phyloP scores from a whole-genome alignment of 1,284 basidiomycete species.

The Microbotryomycetes sp. region DNA sequence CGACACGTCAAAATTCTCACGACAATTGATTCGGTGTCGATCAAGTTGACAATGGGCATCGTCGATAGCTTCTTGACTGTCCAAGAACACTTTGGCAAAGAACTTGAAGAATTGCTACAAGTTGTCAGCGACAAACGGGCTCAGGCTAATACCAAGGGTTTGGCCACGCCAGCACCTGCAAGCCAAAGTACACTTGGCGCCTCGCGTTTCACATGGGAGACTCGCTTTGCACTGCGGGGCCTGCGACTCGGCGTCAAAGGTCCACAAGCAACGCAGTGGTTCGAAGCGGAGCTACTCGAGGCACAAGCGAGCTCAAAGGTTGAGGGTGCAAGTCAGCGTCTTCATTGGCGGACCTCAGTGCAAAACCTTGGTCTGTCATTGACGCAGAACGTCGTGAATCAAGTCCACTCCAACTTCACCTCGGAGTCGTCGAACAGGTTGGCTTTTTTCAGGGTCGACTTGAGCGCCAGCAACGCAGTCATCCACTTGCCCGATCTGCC shows the following conservation, averaged over 20 bases:
- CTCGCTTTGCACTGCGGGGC: constrained; percentile 60
- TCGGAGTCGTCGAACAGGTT: constrained; percentile 56
- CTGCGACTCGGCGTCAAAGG: constrained; percentile 70
- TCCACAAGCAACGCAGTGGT: constrained; percentile 58
- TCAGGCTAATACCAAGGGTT: not conserved
- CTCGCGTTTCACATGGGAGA: constrained; percentile 41
- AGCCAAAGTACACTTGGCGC: not conserved
- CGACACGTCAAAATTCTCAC: constrained; percentile 52
- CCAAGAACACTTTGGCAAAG: constrained; percentile 75
- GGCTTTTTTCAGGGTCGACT: constrained; percentile 74
- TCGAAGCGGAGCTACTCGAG: constrained; percentile 61
- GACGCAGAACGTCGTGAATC: constrained; percentile 49
- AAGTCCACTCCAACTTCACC: constrained; percentile 33
- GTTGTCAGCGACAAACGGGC: constrained; percentile 48
- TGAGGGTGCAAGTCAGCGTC: constrained; percentile 29
- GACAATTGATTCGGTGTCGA: constrained; percentile 59
- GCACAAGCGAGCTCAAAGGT: constrained; percentile 44
- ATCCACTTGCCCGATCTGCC: constrained; percentile 15
- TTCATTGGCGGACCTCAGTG: constrained; percentile 57
- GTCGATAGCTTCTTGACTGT: constrained; percentile 71
- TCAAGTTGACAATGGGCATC: constrained; percentile 67
- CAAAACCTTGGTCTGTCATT: constrained; percentile 66
- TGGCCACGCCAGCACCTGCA: not conserved
- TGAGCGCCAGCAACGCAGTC: constrained; percentile 41
- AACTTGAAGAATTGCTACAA: constrained; percentile 67